Base-by-base conservation (phyloP, 2,329 filamentous ascomycete genomes). In the Aspergillus sp. region DNA sequence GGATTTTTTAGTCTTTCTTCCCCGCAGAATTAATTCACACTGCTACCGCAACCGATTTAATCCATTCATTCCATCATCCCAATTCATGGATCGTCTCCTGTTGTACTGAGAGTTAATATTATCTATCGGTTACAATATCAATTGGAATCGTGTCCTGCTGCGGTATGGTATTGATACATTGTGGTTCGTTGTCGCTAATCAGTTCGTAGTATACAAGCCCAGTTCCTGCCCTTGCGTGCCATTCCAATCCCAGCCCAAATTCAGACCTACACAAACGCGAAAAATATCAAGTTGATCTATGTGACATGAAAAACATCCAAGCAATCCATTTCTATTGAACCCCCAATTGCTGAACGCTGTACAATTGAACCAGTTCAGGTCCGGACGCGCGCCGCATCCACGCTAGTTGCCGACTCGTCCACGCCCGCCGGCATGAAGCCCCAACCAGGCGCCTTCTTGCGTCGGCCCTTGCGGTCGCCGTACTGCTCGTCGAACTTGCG, bases 401-500 rank as follows among this genome's bases (percentile, higher is more conserved):
- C 59, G 21, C 61, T 67, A 47, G 69, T 61, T 30, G 62, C 68
- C 41, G 70, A 61, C 30, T 75, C 72, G 8, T 73, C 69, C 19
- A 71, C 70, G 19, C 63, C 66, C 2, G 75, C 75, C 19, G 75
- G 73, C 51, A 71, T 73, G 67, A 86, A 86, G 3, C 84, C 84
- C 74, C 81, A 83, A 0, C 78, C 78, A 8, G 74, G 66, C 25
- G 75, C 86, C 75, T 85, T 87, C 72, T 85, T 86, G 71, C 86
- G 84, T 67, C 85, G 84, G 1, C 84, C 86, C 70, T 86, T 89
- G 38, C 89, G 85, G 72, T 96, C 92, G 25, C 95, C 94, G 74
- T 93, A 99, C 74, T 94, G 90, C 78, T 96, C 91, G 73, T 99
- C 95, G 71, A 98, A 99, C 77, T 96, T 96, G 68, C 91, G 86